These are phyloP conservation scores for Cladosporium oxysporum DNA, from an alignment of 2,329 filamentous ascomycete species.

Conservation along the genomic window DNA sequence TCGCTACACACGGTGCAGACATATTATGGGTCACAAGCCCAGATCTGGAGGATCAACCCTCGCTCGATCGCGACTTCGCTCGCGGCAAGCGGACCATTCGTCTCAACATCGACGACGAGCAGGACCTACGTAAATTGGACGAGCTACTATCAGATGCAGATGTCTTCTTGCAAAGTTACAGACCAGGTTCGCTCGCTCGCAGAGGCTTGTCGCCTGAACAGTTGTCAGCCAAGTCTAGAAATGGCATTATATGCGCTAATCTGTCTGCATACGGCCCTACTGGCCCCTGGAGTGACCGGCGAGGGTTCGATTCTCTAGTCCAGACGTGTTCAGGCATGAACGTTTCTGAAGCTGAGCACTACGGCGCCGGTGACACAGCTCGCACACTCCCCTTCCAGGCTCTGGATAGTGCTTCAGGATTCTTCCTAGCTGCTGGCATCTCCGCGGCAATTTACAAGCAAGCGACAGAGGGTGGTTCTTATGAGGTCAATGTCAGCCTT, in stretches of 20 bases:
- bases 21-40: constrained; percentile 35
- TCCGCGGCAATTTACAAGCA: constrained; percentile 54
- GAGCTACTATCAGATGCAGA: constrained; percentile 41
- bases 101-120: constrained; percentile 37
- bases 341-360: constrained; percentile 54
- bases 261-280: constrained; percentile 55
- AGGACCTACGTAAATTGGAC: constrained; percentile 32
- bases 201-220: constrained; percentile 46
- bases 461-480: constrained; percentile 49
- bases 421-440: constrained; percentile 57
- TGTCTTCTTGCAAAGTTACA: constrained; percentile 51
- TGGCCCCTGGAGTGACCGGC: constrained; percentile 49
- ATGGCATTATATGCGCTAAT: constrained; percentile 51
- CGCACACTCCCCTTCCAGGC: constrained; percentile 56
- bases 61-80: constrained; percentile 31
- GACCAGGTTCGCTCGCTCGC: constrained; percentile 50
- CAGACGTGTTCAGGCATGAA: constrained; percentile 61
- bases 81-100: constrained; percentile 35
- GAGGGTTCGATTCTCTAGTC: constrained; percentile 59
- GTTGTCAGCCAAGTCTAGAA: constrained; percentile 39
- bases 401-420: constrained; percentile 58
- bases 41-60: constrained; percentile 30
- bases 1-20: constrained; percentile 36
- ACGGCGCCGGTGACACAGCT: constrained; percentile 42
- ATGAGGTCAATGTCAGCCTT: constrained; percentile 57